phyloP scores from a whole-genome alignment of 169 alveolate species.

The Plasmodium cynomolgi region DNA sequence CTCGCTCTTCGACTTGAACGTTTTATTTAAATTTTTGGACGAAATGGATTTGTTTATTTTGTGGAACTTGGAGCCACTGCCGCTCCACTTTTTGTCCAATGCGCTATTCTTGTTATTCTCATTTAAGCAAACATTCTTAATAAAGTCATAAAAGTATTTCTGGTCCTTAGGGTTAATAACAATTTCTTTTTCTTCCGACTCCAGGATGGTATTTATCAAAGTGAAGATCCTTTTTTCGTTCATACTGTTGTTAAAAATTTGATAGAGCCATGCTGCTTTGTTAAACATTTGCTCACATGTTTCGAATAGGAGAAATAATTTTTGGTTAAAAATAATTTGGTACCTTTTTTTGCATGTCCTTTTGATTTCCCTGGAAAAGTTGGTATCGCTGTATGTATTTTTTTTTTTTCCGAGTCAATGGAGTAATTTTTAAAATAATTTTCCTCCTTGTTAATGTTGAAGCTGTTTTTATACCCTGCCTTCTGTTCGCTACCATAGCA shows the following conservation, averaged over 20 bases:
- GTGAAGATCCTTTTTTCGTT: conserved; percentile 45
- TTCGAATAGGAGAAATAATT: conserved; percentile 48
- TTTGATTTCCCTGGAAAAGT: conserved; percentile 23
- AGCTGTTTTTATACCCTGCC: conserved; percentile 1
- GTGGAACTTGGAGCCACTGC: conserved; percentile 19
- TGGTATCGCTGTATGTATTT: conserved; percentile 14
- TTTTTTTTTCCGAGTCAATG: background rate
- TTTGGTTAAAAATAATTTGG: conserved; percentile 60
- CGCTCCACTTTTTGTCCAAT: conserved; percentile 11
- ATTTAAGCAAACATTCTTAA: conserved; percentile 28
- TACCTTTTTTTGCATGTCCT: conserved; percentile 53
- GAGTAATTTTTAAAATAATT: conserved; percentile 59
- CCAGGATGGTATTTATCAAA: conserved; percentile 52
- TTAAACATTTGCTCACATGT: conserved; percentile 64
- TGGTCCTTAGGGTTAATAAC: conserved; percentile 55
- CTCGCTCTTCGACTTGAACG: background rate
- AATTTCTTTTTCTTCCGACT: conserved; percentile 71
- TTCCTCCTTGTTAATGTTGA: conserved; percentile 61
- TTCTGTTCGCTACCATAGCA: background rate
- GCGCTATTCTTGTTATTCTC: background rate
- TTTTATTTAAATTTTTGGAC: background rate
- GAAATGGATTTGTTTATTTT: conserved; percentile 15
- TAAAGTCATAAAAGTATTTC: conserved; percentile 62
- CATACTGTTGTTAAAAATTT: conserved; percentile 19
- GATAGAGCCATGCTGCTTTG: conserved; percentile 58